Conservation (phyloP, 306 rosid genomes). For the Sicyos edulis region DNA sequence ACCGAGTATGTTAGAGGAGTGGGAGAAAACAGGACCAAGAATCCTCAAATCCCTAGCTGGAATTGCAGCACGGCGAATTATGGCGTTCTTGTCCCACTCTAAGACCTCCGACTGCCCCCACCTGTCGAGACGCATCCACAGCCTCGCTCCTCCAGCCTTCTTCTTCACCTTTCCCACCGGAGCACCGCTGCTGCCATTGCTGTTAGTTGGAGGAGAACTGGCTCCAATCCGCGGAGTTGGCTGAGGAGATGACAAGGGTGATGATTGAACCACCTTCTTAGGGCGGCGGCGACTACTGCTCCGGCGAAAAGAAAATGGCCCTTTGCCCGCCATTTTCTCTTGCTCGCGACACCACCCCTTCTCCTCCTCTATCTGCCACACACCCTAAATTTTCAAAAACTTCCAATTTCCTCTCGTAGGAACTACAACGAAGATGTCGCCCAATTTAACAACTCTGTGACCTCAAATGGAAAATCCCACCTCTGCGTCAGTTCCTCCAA, state of each 20-base stretch:
- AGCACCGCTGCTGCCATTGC: constrained; percentile 21
- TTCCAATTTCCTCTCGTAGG: not conserved
- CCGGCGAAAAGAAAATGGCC: constrained; percentile 60
- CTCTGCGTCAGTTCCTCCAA: not conserved
- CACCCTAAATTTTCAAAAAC: not conserved
- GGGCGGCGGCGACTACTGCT: constrained; percentile 49
- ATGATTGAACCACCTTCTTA: constrained; percentile 32
- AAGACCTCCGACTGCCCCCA: constrained; percentile 69
- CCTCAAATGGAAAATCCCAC: not conserved
- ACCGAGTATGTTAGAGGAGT: constrained; percentile 92
- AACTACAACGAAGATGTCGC: not conserved
- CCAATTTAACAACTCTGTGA: not conserved
- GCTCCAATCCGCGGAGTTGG: not conserved
- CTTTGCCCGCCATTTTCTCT: constrained; percentile 44
- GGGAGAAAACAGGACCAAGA: constrained; percentile 90
- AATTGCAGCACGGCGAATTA: constrained; percentile 64
- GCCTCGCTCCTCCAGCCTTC: constrained; percentile 70
- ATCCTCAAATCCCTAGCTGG: constrained; percentile 86
- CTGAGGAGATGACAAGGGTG: constrained; percentile 3
- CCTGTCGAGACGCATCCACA: constrained; percentile 85
- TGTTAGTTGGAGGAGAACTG: constrained; percentile 27
- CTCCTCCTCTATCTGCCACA: not conserved
- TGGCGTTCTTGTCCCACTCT: constrained; percentile 77
- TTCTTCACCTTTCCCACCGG: constrained; percentile 56
- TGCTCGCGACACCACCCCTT: not conserved